Percentiles rank a stretch among this genome's conserved stretches.
Evolutionary conservation across 352 stramenopile species (phyloP).

Genomic region (Globisporangium megalacanthum): DNA sequence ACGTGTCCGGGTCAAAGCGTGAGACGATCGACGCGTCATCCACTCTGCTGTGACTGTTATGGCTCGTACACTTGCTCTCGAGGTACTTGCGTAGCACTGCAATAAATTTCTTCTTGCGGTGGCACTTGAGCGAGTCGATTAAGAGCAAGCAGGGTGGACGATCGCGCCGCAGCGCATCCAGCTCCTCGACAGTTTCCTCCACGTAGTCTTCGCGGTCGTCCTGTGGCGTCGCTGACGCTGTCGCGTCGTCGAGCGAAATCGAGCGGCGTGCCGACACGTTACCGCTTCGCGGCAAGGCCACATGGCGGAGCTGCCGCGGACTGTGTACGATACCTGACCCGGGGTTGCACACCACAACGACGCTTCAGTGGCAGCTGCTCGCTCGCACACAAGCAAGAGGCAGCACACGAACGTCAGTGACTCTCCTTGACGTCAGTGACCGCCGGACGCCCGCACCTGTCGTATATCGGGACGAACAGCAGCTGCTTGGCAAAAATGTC

Average conservation of each 20-base stretch:
- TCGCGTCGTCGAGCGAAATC: slow-evolving; percentile 2
- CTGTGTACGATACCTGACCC: slow-evolving; percentile 57
- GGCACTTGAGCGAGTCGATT: no score
- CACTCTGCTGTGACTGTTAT: no score
- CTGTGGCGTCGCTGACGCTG: no score
- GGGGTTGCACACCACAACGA: slow-evolving; percentile 79
- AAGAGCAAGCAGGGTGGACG: no score
- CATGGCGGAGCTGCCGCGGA: slow-evolving; percentile 13
- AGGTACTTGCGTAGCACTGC: slow-evolving; percentile 84
- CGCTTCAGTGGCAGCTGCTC: slow-evolving; percentile 90
- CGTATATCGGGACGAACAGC: slow-evolving; percentile 89
- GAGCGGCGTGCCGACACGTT: slow-evolving; percentile 13
- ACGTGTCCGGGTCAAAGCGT: slow-evolving; percentile 36
- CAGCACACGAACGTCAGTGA: no score
- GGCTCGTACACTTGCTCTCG: slow-evolving; percentile 65
- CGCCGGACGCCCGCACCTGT: no score
- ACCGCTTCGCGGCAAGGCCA: slow-evolving; percentile 4
- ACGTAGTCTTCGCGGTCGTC: slow-evolving; percentile 19
- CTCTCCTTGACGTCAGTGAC: no score
- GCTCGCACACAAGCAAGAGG: no score
- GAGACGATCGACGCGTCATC: slow-evolving; percentile 34
- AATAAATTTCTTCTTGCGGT: slow-evolving; percentile 76
- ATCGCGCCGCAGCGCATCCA: slow-evolving; percentile 25
- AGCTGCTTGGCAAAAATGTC: slow-evolving; percentile 85
- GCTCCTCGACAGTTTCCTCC: slow-evolving; percentile 48